These are phyloP conservation scores for Geranium rotundifolium DNA, from an alignment of 345 rosid genomes.

Conservation along the genomic window DNA sequence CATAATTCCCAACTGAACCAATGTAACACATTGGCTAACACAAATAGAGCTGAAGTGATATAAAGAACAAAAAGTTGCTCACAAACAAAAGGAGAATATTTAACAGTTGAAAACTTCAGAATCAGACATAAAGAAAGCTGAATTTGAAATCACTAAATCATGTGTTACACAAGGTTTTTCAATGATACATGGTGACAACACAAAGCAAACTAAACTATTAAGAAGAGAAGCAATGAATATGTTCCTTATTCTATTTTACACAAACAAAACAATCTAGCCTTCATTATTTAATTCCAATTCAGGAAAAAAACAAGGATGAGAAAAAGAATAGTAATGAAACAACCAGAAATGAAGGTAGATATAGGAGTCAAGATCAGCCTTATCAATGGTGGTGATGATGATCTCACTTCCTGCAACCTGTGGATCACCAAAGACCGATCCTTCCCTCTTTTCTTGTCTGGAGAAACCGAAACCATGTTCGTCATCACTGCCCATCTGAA, in stretches of 20 bases:
- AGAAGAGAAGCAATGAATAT: too few relatives aligned
- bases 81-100: too few relatives aligned
- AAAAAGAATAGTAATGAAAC: background rate
- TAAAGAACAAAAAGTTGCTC: slow-evolving; percentile 2
- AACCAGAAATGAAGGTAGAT: slow-evolving; percentile 58
- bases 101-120: too few relatives aligned
- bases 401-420: slow-evolving; percentile 33
- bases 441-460: slow-evolving; percentile 50
- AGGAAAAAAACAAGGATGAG: too few relatives aligned
- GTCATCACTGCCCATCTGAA: slow-evolving; percentile 54
- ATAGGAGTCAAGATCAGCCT: slow-evolving; percentile 63
- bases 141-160: too few relatives aligned
- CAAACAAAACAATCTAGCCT: too few relatives aligned
- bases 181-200: too few relatives aligned
- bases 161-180: too few relatives aligned
- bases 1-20: slow-evolving; percentile 17
- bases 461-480: slow-evolving; percentile 63
- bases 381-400: slow-evolving; percentile 41
- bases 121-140: too few relatives aligned
- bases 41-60: slow-evolving; percentile 3
- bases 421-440: slow-evolving; percentile 23
- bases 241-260: too few relatives aligned
- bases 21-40: slow-evolving; percentile 14
- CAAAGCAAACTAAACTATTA: too few relatives aligned
- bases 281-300: too few relatives aligned